Base-by-base conservation (phyloP, 2,329 filamentous ascomycete species). In the Phyllosticta paracitricarpa region DNA sequence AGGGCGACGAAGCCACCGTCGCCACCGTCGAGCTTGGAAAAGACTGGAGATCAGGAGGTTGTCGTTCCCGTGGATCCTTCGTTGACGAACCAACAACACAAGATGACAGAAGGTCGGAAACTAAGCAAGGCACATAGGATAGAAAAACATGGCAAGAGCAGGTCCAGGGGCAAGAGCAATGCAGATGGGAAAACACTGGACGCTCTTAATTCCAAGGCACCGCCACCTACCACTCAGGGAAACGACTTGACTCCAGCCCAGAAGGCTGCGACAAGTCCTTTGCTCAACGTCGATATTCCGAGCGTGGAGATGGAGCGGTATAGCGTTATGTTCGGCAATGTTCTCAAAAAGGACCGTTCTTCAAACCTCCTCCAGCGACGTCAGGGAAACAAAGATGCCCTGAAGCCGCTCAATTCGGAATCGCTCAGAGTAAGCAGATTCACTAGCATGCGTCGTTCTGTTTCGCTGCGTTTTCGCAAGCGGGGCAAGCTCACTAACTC, bases 271-370 rank as follows among this genome's bases (percentile, higher is more conserved):
- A 66, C 62, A 14, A 72, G 66, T 22, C 74, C 72, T 2, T 67
- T 75, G 51, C 77, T 97, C 22, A 81, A 91, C 67, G 82, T 97
- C 17, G 84, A 92, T 58, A 94, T 97, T 62, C 92, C 93, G 0
- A 82, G 83, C 57, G 81, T 89, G 61, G 84, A 88, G 64, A 80
- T 97, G 81, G 93, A 97, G 71, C 81, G 93, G 56, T 97, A 96
- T 67, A 96, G 91, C 67, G 83, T 97, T 65, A 97, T 97, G 92
- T 97, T 97, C 70, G 85, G 87, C 61, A 83, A 83, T 48, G 79
- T 97, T 6, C 77, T 96, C 26, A 82, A 84, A 63, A 68, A 69
- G 8, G 66, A 66, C 35, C 66, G 66, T 1, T 66, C 67, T 7
- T 69, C 70, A 4, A 71, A 71, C 7, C 67, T 76, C 4, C 63